These are phyloP conservation scores for Botryosphaeria dothidea DNA, from an alignment of 2,329 filamentous ascomycete species.

Conservation along the genomic window DNA sequence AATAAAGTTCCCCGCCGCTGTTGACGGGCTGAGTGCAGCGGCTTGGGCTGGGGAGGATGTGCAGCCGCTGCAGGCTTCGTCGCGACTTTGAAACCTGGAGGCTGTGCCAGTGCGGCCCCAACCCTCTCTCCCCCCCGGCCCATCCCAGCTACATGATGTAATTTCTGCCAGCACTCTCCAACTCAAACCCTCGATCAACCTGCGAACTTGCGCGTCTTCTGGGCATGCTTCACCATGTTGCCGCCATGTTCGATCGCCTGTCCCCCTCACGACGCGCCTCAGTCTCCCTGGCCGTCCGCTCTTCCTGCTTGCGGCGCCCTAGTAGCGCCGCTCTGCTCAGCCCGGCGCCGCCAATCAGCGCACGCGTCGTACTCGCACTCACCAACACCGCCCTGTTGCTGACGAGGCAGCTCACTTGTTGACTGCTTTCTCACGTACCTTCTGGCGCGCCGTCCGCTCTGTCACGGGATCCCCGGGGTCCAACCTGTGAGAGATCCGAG, in stretches of 20 bases:
- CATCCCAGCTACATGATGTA: constrained; percentile 9
- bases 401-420: not conserved
- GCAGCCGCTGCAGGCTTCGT: constrained; percentile 6
- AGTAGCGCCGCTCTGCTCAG: constrained; percentile 9
- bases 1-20: not conserved
- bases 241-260: not conserved
- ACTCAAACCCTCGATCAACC: not conserved
- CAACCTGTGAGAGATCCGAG: not conserved
- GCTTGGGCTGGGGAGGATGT: not conserved
- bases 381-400: constrained; percentile 12
- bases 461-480: constrained; percentile 12
- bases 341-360: constrained; percentile 4
- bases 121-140: not conserved
- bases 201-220: not conserved
- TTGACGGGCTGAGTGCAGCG: not conserved
- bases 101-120: not conserved
- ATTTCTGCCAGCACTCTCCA: not conserved
- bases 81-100: constrained; percentile 2
- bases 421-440: not conserved
- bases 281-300: not conserved
- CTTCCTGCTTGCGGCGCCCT: not conserved
- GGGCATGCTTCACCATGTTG: not conserved
- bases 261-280: not conserved
- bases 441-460: not conserved
- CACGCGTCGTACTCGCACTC: not conserved